Percentiles rank a stretch among this genome's conserved stretches.
These are phyloP conservation scores for Hysterium pulicare DNA, from an alignment of 2,329 filamentous ascomycete species.

Conservation along the genomic window DNA sequence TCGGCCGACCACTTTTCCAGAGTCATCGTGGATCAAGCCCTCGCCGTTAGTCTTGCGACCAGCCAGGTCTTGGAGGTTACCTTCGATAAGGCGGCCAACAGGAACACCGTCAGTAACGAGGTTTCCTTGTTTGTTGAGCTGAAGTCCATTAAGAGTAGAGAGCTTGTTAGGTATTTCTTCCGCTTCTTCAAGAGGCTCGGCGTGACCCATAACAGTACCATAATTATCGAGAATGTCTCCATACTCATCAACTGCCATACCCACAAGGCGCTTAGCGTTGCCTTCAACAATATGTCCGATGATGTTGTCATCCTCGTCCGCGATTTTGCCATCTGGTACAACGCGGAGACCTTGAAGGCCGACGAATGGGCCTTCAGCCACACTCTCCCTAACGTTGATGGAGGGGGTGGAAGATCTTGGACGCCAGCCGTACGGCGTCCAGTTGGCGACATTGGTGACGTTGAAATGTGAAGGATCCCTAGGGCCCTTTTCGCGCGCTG, in stretches of 20 bases:
- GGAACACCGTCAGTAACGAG: constrained; percentile 55
- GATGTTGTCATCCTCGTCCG: constrained; percentile 50
- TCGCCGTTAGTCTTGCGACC: constrained; percentile 55
- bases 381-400: constrained; percentile 57
- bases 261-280: constrained; percentile 58
- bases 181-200: constrained; percentile 53
- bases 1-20: constrained; percentile 55
- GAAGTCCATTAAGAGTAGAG: constrained; percentile 52
- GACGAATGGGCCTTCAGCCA: constrained; percentile 50
- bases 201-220: constrained; percentile 60
- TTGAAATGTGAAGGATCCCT: constrained; percentile 40
- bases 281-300: constrained; percentile 57
- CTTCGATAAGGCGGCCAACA: constrained; percentile 55
- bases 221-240: constrained; percentile 61
- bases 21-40: constrained; percentile 55
- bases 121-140: constrained; percentile 57
- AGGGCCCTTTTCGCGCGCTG: constrained; percentile 33
- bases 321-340: constrained; percentile 46
- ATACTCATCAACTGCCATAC: constrained; percentile 59
- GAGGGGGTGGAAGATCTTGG: constrained; percentile 48
- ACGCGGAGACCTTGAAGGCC: constrained; percentile 49
- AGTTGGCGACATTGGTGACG: constrained; percentile 34
- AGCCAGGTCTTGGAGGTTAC: constrained; percentile 54
- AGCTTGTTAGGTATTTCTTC: constrained; percentile 47
- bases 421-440: constrained; percentile 28